Evolutionary conservation across 78 protist genomes (phyloP), one percentile per base, ranked within the genome.

Genomic region (Tieghemostelium lacteum): DNA sequence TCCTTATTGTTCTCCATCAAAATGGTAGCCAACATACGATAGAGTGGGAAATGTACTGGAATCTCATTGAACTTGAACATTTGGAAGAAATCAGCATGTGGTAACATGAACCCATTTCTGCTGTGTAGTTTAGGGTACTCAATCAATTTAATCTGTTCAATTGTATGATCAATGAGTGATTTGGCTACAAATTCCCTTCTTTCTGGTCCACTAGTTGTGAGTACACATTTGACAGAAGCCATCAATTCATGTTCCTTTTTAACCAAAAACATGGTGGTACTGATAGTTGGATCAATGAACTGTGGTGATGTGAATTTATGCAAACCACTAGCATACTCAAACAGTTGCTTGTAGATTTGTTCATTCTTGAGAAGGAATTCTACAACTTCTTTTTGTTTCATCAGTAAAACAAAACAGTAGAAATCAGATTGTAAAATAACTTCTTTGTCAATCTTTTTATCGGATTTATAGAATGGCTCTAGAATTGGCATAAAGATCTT

Each of bases 21-120:
- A 4, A 57, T 54, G 34, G 61, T 72, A 10, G 80, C 20, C 10
- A 83, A 5, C 61, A 83, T 58, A 54, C 91, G 61, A 58, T 83
- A 83, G 52, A 83, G 58, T 40, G 91, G 72, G 28, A 83, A 83
- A 60, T 83, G 91, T 29, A 83, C 72, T 58, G 91, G 91, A 31
- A 83, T 83, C 45, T 83, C 91, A 60, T 65, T 69, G 37, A 69
- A 83, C 8, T 72, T 83, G 16, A 83, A 83, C 36, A 69, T 83
- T 70, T 69, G 76, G 66, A 83, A 83, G 72, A 83, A 83, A 45
- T 83, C 91, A 69, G 36, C 61, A 42, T 83, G 91, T 42, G 91
- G 91, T 45, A 83, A 83, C 42, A 39, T 7, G 2, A 83, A 50
- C 1, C 77, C 77, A 71, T 52, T 36, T 50, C 77, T 50, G 26